Evolutionary conservation across 2,329 filamentous ascomycete species (phyloP), one percentile per base, ranked within the genome.

Genomic region (Penicillium rolfsii): DNA sequence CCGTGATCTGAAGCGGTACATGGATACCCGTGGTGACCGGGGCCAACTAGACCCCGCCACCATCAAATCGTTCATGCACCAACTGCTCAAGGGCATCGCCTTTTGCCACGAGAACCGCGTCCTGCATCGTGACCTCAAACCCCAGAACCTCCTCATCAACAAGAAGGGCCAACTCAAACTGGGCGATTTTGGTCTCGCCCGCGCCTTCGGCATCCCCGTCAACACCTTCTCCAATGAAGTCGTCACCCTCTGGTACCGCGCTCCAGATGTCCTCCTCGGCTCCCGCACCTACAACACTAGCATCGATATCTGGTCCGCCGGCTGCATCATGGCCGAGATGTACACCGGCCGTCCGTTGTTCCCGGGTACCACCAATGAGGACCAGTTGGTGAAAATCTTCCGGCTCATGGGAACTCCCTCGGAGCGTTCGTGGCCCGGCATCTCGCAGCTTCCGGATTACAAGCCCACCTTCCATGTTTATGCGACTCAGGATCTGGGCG

Each of bases 251-350:
- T 98, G 94, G 94, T 99, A 99, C 77, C 91, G 95, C 46, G 95
- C 95, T 0, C 95, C 95, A 0, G 95, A 99, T 71, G 95, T 99
- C 50, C 85, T 99, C 55, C 85, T 99, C 49, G 95, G 95, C 55
- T 95, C 91, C 71, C 84, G 95, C 67, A 98, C 95, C 24, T 99
- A 99, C 82, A 99, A 97, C 80, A 99, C 95, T n/a, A 96, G 92
- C 79, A 98, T 99, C 76, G 95, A 99, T 73, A 98, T 99, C 75
- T 99, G 95, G 95, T 97, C 92, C 6, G 95, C 95, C 6, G 95
- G 95, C 59, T 99, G 95, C 78, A 99, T 99, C 82, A 98, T 99
- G 95, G 95, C 95, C 9, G 95, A 99, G 80, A 97, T 99, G 93
- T 98, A 96, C 78, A 97, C 94, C 0, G 95, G 95, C 4, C 87